A percentile compares a stretch with the other conserved stretches of the same genome.
Evolutionary conservation across 257 asterid genomes (phyloP).

Genomic region (Orobanche coerulescens): DNA sequence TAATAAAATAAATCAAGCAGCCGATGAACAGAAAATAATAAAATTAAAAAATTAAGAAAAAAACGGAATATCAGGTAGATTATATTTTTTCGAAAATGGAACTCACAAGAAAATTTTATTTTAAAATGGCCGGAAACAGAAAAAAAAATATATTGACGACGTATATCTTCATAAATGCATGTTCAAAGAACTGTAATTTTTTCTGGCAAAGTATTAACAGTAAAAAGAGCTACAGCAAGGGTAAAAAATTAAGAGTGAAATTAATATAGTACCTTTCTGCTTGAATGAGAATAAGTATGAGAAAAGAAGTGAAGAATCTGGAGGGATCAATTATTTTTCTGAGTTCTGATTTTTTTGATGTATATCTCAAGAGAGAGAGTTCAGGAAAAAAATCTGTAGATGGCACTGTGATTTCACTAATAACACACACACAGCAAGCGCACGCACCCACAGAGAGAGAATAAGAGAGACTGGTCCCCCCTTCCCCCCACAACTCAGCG

Average conservation of each 20-base stretch:
- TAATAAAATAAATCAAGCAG: neutral
- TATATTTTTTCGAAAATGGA: neutral
- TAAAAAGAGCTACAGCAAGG: neutral
- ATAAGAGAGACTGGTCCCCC: slow-evolving; percentile 19
- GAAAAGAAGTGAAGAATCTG: neutral
- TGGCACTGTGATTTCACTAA: slow-evolving; percentile 13
- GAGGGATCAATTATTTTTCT: too few relatives aligned
- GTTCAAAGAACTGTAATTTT: neutral
- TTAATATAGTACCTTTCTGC: slow-evolving; percentile 15
- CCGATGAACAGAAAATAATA: neutral
- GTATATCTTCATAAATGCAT: neutral
- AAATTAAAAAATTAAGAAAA: neutral
- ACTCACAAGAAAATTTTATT: too few relatives aligned
- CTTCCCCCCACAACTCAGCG: too few relatives aligned
- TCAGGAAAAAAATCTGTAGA: neutral
- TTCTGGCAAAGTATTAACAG: neutral
- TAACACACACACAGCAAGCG: neutral
- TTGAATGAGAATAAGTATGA: neutral
- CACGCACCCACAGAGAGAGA: neutral
- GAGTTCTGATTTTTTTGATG: neutral
- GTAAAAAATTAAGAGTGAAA: neutral
- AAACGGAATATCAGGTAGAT: neutral
- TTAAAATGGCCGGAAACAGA: neutral
- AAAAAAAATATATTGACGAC: neutral
- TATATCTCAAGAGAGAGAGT: neutral